Conservation (phyloP, 2,329 filamentous ascomycete species). For the Onygenales sp. region DNA sequence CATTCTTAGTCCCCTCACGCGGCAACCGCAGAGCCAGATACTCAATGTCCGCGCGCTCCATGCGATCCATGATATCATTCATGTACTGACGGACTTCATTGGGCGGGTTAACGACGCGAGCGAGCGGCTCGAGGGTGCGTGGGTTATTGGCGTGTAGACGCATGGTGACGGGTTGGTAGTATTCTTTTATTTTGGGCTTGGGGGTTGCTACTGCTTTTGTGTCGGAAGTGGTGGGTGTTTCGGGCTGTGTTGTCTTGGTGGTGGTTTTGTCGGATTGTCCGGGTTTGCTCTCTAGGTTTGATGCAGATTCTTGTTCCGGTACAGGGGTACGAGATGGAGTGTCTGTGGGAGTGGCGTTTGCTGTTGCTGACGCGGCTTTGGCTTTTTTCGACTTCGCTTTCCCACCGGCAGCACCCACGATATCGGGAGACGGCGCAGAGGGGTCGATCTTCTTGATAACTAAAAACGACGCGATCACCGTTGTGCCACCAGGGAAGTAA, state of each 20-base stretch:
- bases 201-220: constrained; percentile 8
- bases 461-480: constrained; percentile 39
- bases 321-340: constrained; percentile 4
- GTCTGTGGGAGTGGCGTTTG: constrained; percentile 13
- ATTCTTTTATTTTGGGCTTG: constrained; percentile 29
- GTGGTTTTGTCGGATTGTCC: constrained; percentile 3
- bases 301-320: constrained; percentile 12
- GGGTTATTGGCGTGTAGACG: constrained; percentile 45
- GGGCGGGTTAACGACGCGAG: constrained; percentile 45
- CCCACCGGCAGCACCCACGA: constrained; percentile 18
- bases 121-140: constrained; percentile 45
- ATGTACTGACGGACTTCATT: constrained; percentile 46
- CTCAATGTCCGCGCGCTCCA: constrained; percentile 45
- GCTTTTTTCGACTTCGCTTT: constrained; percentile 31
- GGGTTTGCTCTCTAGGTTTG: constrained; percentile 13
- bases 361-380: constrained; percentile 11
- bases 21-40: constrained; percentile 49
- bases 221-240: constrained; percentile 5
- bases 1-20: constrained; percentile 20
- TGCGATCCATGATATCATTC: constrained; percentile 48
- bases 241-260: constrained; percentile 5
- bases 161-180: constrained; percentile 47
- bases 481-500: constrained; percentile 35
- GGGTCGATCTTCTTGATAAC: constrained; percentile 34
- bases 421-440: constrained; percentile 17